Conservation (phyloP, 148 eudicot species). For the Dysphania ambrosioides region DNA sequence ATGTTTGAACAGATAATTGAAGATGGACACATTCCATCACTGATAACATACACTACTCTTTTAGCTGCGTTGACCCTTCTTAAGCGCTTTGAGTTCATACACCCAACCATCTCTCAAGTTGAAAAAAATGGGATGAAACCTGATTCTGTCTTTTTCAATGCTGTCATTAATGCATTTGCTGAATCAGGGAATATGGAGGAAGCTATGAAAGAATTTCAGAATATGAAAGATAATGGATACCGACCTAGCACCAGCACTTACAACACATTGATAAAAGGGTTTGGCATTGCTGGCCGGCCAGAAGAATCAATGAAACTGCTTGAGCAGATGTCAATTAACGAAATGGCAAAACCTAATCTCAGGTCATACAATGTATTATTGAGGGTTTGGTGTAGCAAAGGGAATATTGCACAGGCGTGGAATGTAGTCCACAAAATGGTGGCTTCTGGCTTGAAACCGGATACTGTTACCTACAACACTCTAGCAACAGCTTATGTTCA, state of each 20-base stretch:
- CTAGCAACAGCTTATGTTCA: slow-evolving; percentile 60
- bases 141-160: too few species aligned
- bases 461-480: slow-evolving; percentile 57
- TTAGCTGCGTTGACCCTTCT: slow-evolving; percentile 57
- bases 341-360: slow-evolving; percentile 48
- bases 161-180: slow-evolving; percentile 56
- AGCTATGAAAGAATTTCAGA: slow-evolving; percentile 44
- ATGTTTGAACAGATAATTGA: slow-evolving; percentile 49
- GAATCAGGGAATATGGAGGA: slow-evolving; percentile 60
- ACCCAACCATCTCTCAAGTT: slow-evolving; percentile 45
- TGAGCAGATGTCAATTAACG: slow-evolving; percentile 44
- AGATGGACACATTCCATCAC: slow-evolving; percentile 65
- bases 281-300: slow-evolving; percentile 59
- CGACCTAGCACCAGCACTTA: slow-evolving; percentile 53
- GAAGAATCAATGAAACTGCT: slow-evolving; percentile 55
- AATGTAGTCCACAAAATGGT: slow-evolving; percentile 42
- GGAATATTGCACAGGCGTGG: slow-evolving; percentile 53
- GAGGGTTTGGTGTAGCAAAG: slow-evolving; percentile 60
- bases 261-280: slow-evolving; percentile 61
- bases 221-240: slow-evolving; percentile 51
- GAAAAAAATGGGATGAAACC: slow-evolving; percentile 48
- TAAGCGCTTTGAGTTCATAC: slow-evolving; percentile 48
- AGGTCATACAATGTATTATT: slow-evolving; percentile 60
- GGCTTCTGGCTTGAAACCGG: slow-evolving; percentile 49
- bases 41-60: slow-evolving; percentile 72